phyloP scores from a whole-genome alignment of 768 basidiomycete species.

The Termitomyces sp. region DNA sequence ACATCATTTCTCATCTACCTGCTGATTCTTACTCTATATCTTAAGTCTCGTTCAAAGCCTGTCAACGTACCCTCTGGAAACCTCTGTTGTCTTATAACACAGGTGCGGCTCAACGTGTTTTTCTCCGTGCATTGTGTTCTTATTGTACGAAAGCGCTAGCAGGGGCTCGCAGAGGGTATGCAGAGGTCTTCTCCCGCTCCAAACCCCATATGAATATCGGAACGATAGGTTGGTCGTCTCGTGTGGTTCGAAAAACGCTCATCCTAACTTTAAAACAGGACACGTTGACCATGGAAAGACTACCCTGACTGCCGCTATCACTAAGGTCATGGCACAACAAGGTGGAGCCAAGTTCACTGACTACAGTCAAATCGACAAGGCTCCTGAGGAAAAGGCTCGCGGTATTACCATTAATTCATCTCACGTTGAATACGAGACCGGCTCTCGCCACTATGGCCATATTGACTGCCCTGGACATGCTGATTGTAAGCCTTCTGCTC shows the following conservation, averaged over 20 bases:
- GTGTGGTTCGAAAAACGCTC: background rate
- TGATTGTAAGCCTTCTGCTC: conserved; percentile 57
- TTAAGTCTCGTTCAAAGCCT: conserved; percentile 24
- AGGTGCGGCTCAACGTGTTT: conserved; percentile 21
- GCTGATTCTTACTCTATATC: background rate
- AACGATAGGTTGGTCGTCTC: conserved; percentile 47
- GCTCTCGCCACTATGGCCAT: conserved; percentile 87
- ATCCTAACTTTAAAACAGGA: conserved; percentile 34
- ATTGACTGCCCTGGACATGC: conserved; percentile 98
- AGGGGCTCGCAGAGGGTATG: conserved; percentile 67
- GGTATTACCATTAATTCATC: conserved; percentile 99
- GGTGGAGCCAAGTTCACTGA: conserved; percentile 88
- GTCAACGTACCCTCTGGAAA: conserved; percentile 28
- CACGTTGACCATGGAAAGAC: conserved; percentile 99
- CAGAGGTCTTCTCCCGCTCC: conserved; percentile 66
- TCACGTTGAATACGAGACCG: conserved; percentile 98
- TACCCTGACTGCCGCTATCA: conserved; percentile 92
- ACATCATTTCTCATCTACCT: background rate
- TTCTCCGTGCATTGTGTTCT: background rate
- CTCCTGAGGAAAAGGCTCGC: conserved; percentile 98
- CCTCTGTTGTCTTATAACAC: conserved; percentile 18
- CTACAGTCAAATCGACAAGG: conserved; percentile 98
- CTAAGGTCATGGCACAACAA: conserved; percentile 77
- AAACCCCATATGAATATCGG: conserved; percentile 97
- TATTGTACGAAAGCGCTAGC: background rate